These are phyloP conservation scores for Hondaea fermentalgiana DNA, from an alignment of 108 stramenopile species.

Conservation along the genomic window DNA sequence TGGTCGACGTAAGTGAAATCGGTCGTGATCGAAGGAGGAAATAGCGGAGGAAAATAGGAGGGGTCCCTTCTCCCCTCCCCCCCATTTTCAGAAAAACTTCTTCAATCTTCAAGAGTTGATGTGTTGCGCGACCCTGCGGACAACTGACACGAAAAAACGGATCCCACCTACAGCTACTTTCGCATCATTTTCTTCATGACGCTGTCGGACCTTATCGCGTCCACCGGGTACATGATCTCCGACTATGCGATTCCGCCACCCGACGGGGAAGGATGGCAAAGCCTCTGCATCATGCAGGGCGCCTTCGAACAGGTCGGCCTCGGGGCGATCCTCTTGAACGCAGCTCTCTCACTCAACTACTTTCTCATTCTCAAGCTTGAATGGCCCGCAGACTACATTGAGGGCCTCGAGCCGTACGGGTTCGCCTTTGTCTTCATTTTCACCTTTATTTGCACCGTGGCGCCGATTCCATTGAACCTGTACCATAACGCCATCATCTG, in stretches of 20 bases:
- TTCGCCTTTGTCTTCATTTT: background rate
- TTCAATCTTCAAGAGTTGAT: background rate
- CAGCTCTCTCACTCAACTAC: background rate
- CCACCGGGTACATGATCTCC: background rate
- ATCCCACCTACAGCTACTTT: background rate
- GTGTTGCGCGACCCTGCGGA: background rate
- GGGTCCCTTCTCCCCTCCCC: background rate
- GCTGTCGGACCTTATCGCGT: background rate
- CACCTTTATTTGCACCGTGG: background rate
- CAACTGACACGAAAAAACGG: background rate
- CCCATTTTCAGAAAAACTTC: background rate
- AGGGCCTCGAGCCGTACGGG: background rate
- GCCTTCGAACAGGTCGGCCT: background rate
- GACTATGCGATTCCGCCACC: background rate
- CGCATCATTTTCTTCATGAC: background rate
- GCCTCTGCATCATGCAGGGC: background rate
- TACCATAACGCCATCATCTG: conserved; percentile 29
- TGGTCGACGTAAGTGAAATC: background rate
- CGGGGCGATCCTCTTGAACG: background rate
- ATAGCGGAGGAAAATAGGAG: background rate
- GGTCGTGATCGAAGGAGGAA: background rate
- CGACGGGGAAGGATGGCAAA: background rate
- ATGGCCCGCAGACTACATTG: background rate
- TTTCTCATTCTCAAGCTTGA: background rate
- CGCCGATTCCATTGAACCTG: background rate